phyloP scores from a whole-genome alignment of 2,329 filamentous ascomycete genomes.

The Xylaria sp. region DNA sequence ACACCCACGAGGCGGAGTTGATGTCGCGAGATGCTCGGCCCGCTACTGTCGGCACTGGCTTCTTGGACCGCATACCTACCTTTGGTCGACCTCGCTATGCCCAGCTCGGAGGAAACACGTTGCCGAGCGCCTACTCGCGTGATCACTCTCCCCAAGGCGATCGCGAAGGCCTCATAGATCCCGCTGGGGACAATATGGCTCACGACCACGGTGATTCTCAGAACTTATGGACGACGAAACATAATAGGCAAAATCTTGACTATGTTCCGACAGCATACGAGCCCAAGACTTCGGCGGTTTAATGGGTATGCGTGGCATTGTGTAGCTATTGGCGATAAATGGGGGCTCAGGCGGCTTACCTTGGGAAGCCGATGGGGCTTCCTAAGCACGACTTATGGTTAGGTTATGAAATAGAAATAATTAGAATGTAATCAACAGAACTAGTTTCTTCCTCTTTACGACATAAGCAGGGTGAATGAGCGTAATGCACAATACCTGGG shows the following conservation, averaged over 20 bases:
- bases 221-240: neutral
- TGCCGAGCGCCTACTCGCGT: slow-evolving; percentile 5
- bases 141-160: slow-evolving; percentile 23
- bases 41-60: slow-evolving; percentile 8
- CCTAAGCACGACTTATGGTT: neutral
- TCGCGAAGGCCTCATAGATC: slow-evolving; percentile 24
- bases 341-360: neutral
- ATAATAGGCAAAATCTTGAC: slow-evolving; percentile 2
- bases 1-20: neutral
- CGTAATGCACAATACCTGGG: neutral
- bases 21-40: neutral
- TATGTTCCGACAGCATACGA: slow-evolving; percentile 18
- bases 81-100: slow-evolving; percentile 41
- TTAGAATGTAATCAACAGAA: neutral
- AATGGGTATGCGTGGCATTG: neutral
- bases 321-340: neutral
- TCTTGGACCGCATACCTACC: slow-evolving; percentile 35
- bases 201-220: neutral
- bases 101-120: slow-evolving; percentile 34
- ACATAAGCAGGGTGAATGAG: neutral
- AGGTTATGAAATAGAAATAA: slow-evolving; percentile 3
- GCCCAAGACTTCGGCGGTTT: neutral
- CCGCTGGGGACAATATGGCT: neutral
- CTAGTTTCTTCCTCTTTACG: neutral
- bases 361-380: neutral